Evolutionary conservation across 2,329 filamentous ascomycete genomes (phyloP).

Genomic region (Neonectria hederae): DNA sequence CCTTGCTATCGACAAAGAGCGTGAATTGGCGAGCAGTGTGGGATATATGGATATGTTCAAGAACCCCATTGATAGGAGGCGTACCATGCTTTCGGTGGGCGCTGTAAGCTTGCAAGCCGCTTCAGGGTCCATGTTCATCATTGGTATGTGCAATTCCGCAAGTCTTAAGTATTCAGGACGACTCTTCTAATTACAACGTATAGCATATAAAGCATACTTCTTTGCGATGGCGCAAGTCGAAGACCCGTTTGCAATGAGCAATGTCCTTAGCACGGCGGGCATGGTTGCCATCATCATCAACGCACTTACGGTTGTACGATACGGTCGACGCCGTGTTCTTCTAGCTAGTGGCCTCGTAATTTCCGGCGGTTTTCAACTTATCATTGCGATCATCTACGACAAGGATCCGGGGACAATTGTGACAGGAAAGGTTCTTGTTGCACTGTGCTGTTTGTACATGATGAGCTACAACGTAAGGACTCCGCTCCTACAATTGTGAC

Average conservation of each 20-base stretch:
- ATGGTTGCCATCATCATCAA: conserved; percentile 36
- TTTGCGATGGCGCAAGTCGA: conserved; percentile 37
- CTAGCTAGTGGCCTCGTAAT: conserved; percentile 24
- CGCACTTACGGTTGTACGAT: conserved; percentile 33
- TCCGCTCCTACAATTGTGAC: rapidly evolving
- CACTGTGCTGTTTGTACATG: conserved; percentile 37
- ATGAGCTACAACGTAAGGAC: conserved; percentile 33
- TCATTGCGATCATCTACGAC: conserved; percentile 34
- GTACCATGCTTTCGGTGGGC: conserved; percentile 31
- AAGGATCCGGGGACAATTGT: conserved; percentile 23
- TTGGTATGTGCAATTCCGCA: conserved; percentile 16
- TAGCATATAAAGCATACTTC: conserved; percentile 39
- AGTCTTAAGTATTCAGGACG: rapidly evolving
- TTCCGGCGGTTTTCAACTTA: conserved; percentile 31
- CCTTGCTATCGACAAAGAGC: conserved; percentile 29
- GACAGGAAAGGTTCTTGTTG: conserved; percentile 34
- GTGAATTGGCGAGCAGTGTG: conserved; percentile 17
- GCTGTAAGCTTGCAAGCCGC: conserved; percentile 33
- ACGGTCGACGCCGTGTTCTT: conserved; percentile 30
- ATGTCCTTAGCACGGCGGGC: conserved; percentile 36
- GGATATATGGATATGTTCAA: conserved; percentile 35
- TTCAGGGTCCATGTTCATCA: conserved; percentile 38
- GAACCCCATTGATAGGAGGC: conserved; percentile 28
- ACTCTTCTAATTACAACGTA: not conserved
- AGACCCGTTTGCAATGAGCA: conserved; percentile 37